Evolutionary conservation across 2,329 filamentous ascomycete species (phyloP).

Genomic region (Phaeophleospora eucalypticola): DNA sequence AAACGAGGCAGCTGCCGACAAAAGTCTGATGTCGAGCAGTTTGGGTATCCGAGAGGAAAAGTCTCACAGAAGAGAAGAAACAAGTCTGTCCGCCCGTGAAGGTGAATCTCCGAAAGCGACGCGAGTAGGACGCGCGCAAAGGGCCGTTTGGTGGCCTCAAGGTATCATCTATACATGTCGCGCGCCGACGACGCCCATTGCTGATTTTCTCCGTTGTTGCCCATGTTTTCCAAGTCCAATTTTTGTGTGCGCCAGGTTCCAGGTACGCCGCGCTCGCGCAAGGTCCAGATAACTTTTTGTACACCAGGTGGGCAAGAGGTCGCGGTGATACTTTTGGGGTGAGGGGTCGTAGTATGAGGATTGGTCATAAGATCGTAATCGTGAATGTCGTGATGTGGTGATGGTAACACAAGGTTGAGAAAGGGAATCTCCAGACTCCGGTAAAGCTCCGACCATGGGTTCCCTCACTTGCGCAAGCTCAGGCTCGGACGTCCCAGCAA

Average conservation of each 20-base stretch:
- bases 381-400: constrained; percentile 5
- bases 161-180: no score
- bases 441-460: constrained; percentile 1
- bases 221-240: neutral
- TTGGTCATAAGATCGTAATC: constrained; percentile 6
- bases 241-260: neutral
- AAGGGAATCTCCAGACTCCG: neutral
- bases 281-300: constrained; percentile 3
- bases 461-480: constrained; percentile 15
- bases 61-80: neutral
- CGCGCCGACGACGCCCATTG: no score
- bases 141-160: no score
- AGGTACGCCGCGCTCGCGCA: constrained; percentile 6
- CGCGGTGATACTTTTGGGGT: constrained; percentile 2
- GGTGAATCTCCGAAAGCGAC: no score
- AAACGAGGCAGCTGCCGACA: neutral
- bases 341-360: no score
- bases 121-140: no score
- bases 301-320: constrained; percentile 3
- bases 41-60: constrained; percentile 10
- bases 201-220: no score
- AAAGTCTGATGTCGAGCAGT: constrained; percentile 3
- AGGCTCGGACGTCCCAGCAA: constrained; percentile 22
- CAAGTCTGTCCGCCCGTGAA: no score
- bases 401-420: neutral